phyloP scores from a whole-genome alignment of 371 early-diverging fungal species.

The Mortierella sp. region DNA sequence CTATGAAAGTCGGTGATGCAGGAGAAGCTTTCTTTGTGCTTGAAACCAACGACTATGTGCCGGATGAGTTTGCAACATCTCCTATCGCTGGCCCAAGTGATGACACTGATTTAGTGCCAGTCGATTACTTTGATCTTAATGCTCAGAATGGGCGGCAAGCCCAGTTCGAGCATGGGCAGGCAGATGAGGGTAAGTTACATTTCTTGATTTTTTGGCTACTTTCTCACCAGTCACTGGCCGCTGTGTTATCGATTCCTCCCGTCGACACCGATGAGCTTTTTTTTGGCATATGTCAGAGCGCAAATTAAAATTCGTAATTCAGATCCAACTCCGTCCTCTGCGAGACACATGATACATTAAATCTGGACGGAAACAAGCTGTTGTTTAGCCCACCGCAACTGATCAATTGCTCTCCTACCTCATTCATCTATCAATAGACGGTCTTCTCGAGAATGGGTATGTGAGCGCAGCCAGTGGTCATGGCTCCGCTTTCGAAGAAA shows the following conservation, averaged over 20 bases:
- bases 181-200: slow-evolving; percentile 31
- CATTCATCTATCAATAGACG: slow-evolving; percentile 14
- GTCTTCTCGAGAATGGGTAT: slow-evolving; percentile 45
- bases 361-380: background rate
- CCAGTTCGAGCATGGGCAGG: slow-evolving; percentile 24
- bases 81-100: slow-evolving; percentile 80
- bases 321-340: slow-evolving; percentile 33
- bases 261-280: background rate
- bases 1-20: slow-evolving; percentile 98
- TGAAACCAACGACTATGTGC: slow-evolving; percentile 75
- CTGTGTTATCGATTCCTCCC: background rate
- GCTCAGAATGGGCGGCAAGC: slow-evolving; percentile 7
- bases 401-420: background rate
- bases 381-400: background rate
- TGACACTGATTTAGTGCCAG: slow-evolving; percentile 28
- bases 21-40: slow-evolving; percentile 99
- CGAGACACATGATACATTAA: slow-evolving; percentile 13
- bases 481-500: slow-evolving; percentile 57
- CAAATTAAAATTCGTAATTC: slow-evolving; percentile 23
- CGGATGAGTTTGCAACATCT: slow-evolving; percentile 92
- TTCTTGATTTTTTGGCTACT: background rate
- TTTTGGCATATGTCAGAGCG: slow-evolving; percentile 49
- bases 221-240: background rate
- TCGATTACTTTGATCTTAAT: slow-evolving; percentile 56
- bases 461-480: slow-evolving; percentile 60